A percentile compares a stretch with the other conserved stretches of the same genome.
Conservation (phyloP, 257 asterid genomes). For the Solanum okadae region DNA sequence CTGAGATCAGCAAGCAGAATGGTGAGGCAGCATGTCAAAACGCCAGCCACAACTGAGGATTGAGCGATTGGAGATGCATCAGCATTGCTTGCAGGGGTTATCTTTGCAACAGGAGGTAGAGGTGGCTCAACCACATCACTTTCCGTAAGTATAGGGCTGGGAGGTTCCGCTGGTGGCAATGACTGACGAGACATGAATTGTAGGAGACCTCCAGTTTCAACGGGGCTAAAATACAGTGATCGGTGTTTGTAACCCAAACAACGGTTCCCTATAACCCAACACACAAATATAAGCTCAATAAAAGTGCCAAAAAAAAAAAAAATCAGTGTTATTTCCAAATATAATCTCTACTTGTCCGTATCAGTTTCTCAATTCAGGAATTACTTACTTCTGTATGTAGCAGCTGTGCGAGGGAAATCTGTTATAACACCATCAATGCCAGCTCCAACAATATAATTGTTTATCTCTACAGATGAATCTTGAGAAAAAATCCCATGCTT, state of each 20-base stretch:
- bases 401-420: slow-evolving; percentile 66
- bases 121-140: too few species aligned
- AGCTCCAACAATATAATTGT: slow-evolving; percentile 10
- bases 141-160: too few species aligned
- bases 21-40: slow-evolving; percentile 23
- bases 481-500: slow-evolving; percentile 79
- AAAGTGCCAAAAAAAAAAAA: background rate
- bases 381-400: slow-evolving; percentile 67
- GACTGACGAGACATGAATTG: background rate
- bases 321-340: background rate
- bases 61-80: slow-evolving; percentile 32
- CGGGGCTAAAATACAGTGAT: slow-evolving; percentile 47
- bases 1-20: slow-evolving; percentile 29
- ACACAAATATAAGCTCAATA: background rate
- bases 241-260: slow-evolving; percentile 33
- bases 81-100: background rate
- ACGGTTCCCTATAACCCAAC: slow-evolving; percentile 42
- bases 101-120: too few species aligned
- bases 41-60: slow-evolving; percentile 26
- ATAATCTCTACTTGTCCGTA: background rate
- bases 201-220: slow-evolving; percentile 40
- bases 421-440: slow-evolving; percentile 51
- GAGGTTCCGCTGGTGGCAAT: slow-evolving; percentile 65
- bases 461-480: slow-evolving; percentile 68
- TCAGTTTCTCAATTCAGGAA: background rate